Evolutionary conservation across 2,329 filamentous ascomycete species (phyloP), one percentile per base, ranked within the genome.

Genomic region (Tolypocladium amazonense): DNA sequence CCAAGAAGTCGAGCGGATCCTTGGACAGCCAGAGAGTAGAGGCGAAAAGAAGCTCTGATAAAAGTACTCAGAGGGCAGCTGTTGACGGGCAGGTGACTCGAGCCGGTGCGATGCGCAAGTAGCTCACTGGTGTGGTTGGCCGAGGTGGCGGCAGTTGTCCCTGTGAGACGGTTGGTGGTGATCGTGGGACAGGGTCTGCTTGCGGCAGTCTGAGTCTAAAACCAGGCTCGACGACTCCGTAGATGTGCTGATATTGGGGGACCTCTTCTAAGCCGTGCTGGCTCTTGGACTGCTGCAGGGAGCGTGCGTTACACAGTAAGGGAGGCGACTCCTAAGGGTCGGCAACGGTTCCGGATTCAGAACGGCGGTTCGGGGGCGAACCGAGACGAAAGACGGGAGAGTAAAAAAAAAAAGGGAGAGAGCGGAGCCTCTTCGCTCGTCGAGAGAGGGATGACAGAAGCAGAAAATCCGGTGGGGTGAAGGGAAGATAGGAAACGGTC

Each of bases 401-500:
- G 15, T 15, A n/a, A n/a, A n/a, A 52, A 7, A n/a, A 52, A 33
- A 54, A 15, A 23, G 30, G 30, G 30, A 54, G 50, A 20, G 50
- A 54, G 30, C 50, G 30, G 20, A 23, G 50, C 30, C 11, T 23
- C 30, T 37, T 54, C 20, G 50, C 30, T 23, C 14, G 20, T 54
- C 30, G 50, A 54, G 25, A 35, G 50, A 54, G 30, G 4, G n/a
- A 25, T 25, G 30, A 53, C 53, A 57, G 52, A 33, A 27, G 33
- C 18, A 30, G n/a, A 57, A 45, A 12, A 11, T 3, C 15, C 11
- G 35, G 35, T 8, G 15, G 27, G 47, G 47, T n/a, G 20, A 35
- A 53, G 30, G 30, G 9, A 37, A 35, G 14, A 35, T 61, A 67
- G 65, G 59, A 62, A 71, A 69, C 65, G 68, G 58, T 69, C 68